Evolutionary conservation across 106 monocot species (phyloP).

Genomic region (Apostasia shenzhenica): DNA sequence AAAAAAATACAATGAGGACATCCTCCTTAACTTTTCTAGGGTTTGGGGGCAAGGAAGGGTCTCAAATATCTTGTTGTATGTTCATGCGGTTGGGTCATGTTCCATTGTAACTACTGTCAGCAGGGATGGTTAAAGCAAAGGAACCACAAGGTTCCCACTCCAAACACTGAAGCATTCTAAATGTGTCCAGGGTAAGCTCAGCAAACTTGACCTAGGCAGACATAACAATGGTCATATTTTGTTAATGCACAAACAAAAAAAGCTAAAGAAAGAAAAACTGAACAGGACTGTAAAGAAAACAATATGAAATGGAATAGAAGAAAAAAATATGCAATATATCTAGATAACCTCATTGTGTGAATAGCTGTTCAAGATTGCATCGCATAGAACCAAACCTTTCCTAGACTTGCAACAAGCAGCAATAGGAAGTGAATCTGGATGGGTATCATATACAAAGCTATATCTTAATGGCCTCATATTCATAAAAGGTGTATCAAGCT

Average conservation of each 20-base stretch:
- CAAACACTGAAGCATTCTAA: slow-evolving; percentile 89
- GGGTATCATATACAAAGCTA: slow-evolving; percentile 60
- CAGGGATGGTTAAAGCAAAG: slow-evolving; percentile 35
- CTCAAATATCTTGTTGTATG: slow-evolving; percentile 63
- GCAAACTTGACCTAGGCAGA: slow-evolving; percentile 65
- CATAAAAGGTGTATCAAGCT: slow-evolving; percentile 74
- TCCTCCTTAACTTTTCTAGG: too few species aligned
- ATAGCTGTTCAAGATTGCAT: slow-evolving; percentile 31
- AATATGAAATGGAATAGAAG: background rate
- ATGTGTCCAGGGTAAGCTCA: slow-evolving; percentile 78
- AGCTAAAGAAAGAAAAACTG: background rate
- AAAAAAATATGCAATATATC: too few species aligned
- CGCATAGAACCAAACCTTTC: slow-evolving; percentile 35
- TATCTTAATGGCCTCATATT: slow-evolving; percentile 92
- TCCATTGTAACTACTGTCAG: slow-evolving; percentile 29
- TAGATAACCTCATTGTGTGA: too few species aligned
- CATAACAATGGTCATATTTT: background rate
- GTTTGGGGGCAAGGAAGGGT: slow-evolving; percentile 73
- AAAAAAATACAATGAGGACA: too few species aligned
- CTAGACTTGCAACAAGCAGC: slow-evolving; percentile 17
- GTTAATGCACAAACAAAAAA: background rate
- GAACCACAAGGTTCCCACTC: slow-evolving; percentile 95
- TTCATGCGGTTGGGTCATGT: slow-evolving; percentile 35
- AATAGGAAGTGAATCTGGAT: slow-evolving; percentile 48
- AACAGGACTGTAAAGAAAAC: background rate